Conservation (phyloP, 176 grass and related monocot species). For the Carex scoparia region DNA sequence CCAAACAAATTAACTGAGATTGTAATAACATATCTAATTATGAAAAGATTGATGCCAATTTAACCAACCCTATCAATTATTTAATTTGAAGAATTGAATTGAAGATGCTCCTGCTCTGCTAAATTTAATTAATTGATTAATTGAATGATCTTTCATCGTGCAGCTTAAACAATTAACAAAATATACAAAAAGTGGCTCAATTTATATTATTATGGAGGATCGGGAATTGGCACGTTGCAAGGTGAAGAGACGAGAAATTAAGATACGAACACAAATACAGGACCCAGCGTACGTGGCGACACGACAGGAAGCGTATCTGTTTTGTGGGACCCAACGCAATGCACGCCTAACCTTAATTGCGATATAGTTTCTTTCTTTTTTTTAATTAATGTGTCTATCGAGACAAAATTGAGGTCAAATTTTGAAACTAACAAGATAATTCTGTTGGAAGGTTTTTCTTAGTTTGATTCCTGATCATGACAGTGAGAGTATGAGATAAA, state of each 20-base stretch:
- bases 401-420: not conserved
- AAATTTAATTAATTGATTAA: not conserved
- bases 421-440: not conserved
- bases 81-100: not conserved
- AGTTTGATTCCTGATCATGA: not conserved
- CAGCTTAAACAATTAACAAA: not conserved
- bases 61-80: not conserved
- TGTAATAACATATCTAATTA: slow-evolving; percentile 26
- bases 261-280: not conserved
- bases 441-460: not conserved
- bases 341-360: not conserved
- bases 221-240: slow-evolving; percentile 13
- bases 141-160: not conserved
- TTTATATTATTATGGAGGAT: not conserved
- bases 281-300: slow-evolving; percentile 16
- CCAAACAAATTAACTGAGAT: slow-evolving; percentile 6
- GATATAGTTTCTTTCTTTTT: not conserved
- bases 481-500: not conserved
- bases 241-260: not conserved
- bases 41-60: slow-evolving; percentile 22
- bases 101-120: not conserved
- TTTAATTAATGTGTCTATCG: not conserved
- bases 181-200: slow-evolving; percentile 8
- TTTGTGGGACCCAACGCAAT: not conserved
- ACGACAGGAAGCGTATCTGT: not conserved